phyloP scores from a whole-genome alignment of 2,329 filamentous ascomycete genomes.

The Thielaviopsis populi region DNA sequence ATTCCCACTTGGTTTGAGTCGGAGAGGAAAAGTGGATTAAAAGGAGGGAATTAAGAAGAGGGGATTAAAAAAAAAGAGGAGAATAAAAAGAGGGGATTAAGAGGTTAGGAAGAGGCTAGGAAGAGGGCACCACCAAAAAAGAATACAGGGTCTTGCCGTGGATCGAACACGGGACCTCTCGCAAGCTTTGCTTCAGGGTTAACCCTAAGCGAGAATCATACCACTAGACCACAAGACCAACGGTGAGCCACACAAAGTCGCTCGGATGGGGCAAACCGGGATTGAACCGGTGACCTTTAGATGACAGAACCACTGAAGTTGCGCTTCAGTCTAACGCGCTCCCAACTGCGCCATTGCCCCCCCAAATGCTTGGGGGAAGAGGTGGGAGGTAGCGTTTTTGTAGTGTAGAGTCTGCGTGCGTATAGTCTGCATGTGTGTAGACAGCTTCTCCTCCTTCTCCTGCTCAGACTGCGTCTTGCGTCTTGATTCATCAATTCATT shows the following conservation, averaged over 20 bases:
- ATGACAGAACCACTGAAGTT: conserved; percentile 17
- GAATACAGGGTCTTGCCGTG: conserved; percentile 18
- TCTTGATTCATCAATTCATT: not conserved
- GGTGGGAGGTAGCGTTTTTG: too few relatives aligned
- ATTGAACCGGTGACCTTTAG: conserved; percentile 17
- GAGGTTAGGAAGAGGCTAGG: not conserved
- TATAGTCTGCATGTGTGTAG: too few relatives aligned
- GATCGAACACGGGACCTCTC: conserved; percentile 21
- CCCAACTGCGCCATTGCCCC: conserved; percentile 17
- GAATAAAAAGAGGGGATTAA: not conserved
- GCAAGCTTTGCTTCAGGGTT: conserved; percentile 23
- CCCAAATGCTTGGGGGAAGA: not conserved
- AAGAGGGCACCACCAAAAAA: not conserved
- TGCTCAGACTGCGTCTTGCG: too few relatives aligned
- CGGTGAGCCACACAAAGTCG: too few relatives aligned
- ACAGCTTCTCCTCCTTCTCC: too few relatives aligned
- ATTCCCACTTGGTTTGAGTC: too few relatives aligned
- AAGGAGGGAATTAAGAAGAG: conserved; percentile 1
- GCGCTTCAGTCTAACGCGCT: conserved; percentile 16
- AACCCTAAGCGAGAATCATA: conserved; percentile 58
- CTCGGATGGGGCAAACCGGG: conserved; percentile 17
- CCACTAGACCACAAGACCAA: conserved; percentile 46
- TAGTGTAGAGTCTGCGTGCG: too few relatives aligned
- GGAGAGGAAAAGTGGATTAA: too few relatives aligned
- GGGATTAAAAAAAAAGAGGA: not conserved